Evolutionary conservation across 2,329 filamentous ascomycete genomes (phyloP).

Genomic region (Neoarthrinium moseri): DNA sequence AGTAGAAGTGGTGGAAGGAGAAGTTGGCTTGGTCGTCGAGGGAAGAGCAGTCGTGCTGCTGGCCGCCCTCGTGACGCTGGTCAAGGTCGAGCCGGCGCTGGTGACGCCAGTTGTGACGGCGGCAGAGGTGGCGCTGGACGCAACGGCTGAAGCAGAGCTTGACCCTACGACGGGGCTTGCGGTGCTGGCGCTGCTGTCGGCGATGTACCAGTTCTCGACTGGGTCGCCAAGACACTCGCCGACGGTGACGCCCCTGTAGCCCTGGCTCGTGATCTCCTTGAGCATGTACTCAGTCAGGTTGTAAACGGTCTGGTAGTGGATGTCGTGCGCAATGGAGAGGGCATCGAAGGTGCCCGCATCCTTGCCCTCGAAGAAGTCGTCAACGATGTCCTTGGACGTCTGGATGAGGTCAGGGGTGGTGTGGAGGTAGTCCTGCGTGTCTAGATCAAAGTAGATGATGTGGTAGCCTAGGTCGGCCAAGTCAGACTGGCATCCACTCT

Average conservation of each 20-base stretch:
- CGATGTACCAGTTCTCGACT: constrained; percentile 39
- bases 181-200: constrained; percentile 1
- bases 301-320: constrained; percentile 44
- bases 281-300: constrained; percentile 36
- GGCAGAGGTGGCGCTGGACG: constrained; percentile 11
- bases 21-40: neutral
- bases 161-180: constrained; percentile 15
- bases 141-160: neutral
- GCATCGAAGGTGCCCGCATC: constrained; percentile 32
- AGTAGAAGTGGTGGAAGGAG: neutral
- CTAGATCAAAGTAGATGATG: constrained; percentile 54
- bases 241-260: constrained; percentile 38
- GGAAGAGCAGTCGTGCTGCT: constrained; percentile 7
- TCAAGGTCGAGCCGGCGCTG: neutral
- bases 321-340: constrained; percentile 53
- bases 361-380: constrained; percentile 38
- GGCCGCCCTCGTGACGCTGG: constrained; percentile 17
- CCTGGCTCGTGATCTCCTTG: constrained; percentile 28
- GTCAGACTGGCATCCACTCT: constrained; percentile 29
- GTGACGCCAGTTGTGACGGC: constrained; percentile 9
- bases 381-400: constrained; percentile 47
- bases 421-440: constrained; percentile 61
- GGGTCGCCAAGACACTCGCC: constrained; percentile 46
- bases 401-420: constrained; percentile 42
- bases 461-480: constrained; percentile 50